Evolutionary conservation across 1,139 yeast species (phyloP).

Genomic region (Kurtzmaniella quercitrusa): DNA sequence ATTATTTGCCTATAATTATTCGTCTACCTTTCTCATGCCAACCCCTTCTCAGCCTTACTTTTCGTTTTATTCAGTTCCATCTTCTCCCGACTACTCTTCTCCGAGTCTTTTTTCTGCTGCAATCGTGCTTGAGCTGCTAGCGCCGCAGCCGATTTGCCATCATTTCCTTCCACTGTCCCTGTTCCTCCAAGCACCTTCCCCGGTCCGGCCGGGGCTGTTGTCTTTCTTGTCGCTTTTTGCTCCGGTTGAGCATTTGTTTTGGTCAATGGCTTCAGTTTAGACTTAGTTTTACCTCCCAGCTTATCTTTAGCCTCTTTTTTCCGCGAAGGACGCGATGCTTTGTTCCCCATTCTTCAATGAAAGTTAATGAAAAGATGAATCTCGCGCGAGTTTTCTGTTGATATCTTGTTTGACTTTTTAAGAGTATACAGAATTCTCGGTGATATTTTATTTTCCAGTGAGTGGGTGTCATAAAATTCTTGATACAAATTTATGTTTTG

Average conservation of each 20-base stretch:
- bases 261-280: not conserved
- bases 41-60: constrained; percentile 32
- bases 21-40: constrained; percentile 9
- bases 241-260: not conserved
- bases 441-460: too few relatives aligned
- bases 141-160: constrained; percentile 29
- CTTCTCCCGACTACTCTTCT: constrained; percentile 23
- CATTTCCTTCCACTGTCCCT: not conserved
- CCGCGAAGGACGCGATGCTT: constrained; percentile 1
- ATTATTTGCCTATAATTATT: not conserved
- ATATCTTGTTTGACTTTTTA: too few relatives aligned
- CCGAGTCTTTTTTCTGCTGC: constrained; percentile 22
- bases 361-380: not conserved
- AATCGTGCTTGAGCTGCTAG: constrained; percentile 34
- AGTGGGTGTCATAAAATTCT: too few relatives aligned
- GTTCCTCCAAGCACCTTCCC: constrained; percentile 2
- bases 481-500: too few relatives aligned
- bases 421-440: too few relatives aligned
- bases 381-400: too few relatives aligned
- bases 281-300: constrained; percentile 3
- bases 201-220: not conserved
- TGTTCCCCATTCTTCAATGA: not conserved
- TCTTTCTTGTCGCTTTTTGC: not conserved
- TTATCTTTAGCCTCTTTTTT: constrained; percentile 6
- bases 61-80: constrained; percentile 27